These are phyloP conservation scores for Phyllostachys edulis DNA, from an alignment of 176 grass and related monocot species.

Conservation along the genomic window DNA sequence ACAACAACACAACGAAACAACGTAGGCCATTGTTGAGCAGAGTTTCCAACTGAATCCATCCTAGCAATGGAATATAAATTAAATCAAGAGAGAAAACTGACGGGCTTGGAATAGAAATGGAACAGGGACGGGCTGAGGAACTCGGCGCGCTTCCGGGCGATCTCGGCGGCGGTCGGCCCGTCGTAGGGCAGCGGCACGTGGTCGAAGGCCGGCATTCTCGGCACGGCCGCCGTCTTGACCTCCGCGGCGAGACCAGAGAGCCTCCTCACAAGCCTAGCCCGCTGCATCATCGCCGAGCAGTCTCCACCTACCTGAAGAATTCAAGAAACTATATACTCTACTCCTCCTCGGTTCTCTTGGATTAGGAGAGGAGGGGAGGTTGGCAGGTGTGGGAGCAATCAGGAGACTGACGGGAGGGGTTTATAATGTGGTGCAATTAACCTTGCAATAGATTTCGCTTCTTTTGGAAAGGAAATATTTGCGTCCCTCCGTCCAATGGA, in stretches of 20 bases:
- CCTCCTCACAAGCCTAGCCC: constrained; percentile 35
- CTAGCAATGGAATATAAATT: not conserved
- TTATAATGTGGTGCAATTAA: constrained; percentile 18
- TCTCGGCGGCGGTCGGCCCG: constrained; percentile 67
- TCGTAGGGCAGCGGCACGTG: constrained; percentile 72
- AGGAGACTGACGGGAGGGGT: constrained; percentile 8
- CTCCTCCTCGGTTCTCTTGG: not conserved
- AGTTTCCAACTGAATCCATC: not conserved
- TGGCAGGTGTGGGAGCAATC: not conserved
- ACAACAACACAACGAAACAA: not conserved
- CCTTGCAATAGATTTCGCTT: not conserved
- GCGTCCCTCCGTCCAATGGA: not conserved
- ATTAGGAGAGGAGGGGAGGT: not conserved
- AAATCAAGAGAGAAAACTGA: constrained; percentile 15
- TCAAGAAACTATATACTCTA: not conserved
- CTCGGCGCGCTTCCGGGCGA: constrained; percentile 69
- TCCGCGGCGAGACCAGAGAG: constrained; percentile 39
- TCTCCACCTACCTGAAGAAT: not conserved
- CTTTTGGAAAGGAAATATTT: not conserved
- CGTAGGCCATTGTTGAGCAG: not conserved
- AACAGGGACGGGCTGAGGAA: constrained; percentile 93
- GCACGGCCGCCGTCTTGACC: constrained; percentile 15
- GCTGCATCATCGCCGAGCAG: constrained; percentile 37
- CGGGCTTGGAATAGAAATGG: constrained; percentile 86
- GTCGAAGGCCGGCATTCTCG: constrained; percentile 71